Percentiles rank a stretch among this genome's conserved stretches.
Conservation (phyloP, 2,329 filamentous ascomycete genomes). For the Aureobasidium sp. region DNA sequence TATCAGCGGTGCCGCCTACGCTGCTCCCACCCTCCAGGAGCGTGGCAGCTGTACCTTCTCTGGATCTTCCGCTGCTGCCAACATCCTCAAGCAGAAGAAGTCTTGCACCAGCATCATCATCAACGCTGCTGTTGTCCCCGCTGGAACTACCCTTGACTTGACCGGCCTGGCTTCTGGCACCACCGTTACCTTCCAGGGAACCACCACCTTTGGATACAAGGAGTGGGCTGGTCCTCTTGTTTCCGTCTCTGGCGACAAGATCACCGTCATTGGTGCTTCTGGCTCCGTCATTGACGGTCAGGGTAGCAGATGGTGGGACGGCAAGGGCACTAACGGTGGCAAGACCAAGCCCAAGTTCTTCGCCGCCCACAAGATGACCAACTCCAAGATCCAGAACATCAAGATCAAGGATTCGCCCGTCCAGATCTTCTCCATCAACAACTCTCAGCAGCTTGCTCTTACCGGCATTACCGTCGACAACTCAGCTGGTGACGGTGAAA, state of each 20-base stretch:
- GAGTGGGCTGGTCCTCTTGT: conserved; percentile 59
- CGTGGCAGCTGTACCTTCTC: conserved; percentile 15
- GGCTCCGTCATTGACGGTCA: conserved; percentile 49
- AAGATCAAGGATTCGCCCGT: conserved; percentile 49
- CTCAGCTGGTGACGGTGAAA: conserved; percentile 39
- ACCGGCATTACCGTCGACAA: conserved; percentile 49
- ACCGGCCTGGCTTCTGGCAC: conserved; percentile 25
- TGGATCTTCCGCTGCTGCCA: conserved; percentile 10
- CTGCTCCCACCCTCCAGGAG: conserved; percentile 10
- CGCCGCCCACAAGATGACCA: conserved; percentile 43
- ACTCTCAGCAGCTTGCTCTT: conserved; percentile 36
- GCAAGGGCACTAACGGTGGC: conserved; percentile 50
- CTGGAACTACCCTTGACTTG: conserved; percentile 31
- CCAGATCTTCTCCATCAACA: conserved; percentile 43
- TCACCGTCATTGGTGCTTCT: conserved; percentile 44
- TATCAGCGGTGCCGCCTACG: conserved; percentile 8
- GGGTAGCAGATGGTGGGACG: conserved; percentile 54
- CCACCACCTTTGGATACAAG: conserved; percentile 57
- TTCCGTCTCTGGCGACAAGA: conserved; percentile 48
- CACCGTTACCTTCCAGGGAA: conserved; percentile 53
- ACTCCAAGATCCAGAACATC: conserved; percentile 42
- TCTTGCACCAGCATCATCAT: conserved; percentile 31
- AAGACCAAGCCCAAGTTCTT: conserved; percentile 59
- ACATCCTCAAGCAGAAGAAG: conserved; percentile 12
- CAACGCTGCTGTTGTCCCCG: conserved; percentile 27